Evolutionary conservation across 129 eudicot species (phyloP), one percentile per base, ranked within the genome.

Genomic region (Artemisia tridentata): DNA sequence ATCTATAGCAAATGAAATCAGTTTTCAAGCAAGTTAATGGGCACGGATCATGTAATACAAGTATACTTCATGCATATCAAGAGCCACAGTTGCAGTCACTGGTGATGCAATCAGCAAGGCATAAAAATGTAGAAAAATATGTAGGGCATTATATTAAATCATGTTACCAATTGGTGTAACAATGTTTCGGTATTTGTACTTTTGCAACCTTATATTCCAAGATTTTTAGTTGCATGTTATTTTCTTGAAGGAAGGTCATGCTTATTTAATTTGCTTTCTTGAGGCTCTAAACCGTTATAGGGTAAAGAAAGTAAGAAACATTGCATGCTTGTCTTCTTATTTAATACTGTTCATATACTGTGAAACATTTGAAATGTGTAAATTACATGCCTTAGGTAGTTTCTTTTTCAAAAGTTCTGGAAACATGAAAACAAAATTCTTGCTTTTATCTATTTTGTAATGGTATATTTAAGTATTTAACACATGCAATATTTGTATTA

Each of bases 321-420:
- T 72, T 50, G 0, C 60, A 15, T 59, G 48, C 67, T 71, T 57
- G 21, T 20, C 41, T 58, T 71, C 25, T 41, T 20, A 47, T 20
- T 19, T n/a, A 58, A 20, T 21, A 67, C 66, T 71, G n/a, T 71
- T 21, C 60, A 48, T 71, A 72, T 72, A 47, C 16, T 59, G 21
- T 59, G 59, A 15, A 46, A 45, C 45, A 31, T 31, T 27, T 27
- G n/a, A 59, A 72, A 19, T 59, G 18, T 45, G 68, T 46, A 12
- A 21, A 25, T 7, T 13, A 48, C 50, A 25, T 10, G 20, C 17
- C 20, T 45, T 15, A 18, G 1, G 38, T 31, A 31, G 38, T 31
- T 31, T 31, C 1, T 31, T 31, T 31, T 31, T 31, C 7, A 7
- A 5, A 31, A 31, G 38, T 31, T 31, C 5, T 31, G 7, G 38